Evolutionary conservation across 768 basidiomycete species (phyloP), one percentile per base, ranked within the genome.

Genomic region (Boletales sp.): DNA sequence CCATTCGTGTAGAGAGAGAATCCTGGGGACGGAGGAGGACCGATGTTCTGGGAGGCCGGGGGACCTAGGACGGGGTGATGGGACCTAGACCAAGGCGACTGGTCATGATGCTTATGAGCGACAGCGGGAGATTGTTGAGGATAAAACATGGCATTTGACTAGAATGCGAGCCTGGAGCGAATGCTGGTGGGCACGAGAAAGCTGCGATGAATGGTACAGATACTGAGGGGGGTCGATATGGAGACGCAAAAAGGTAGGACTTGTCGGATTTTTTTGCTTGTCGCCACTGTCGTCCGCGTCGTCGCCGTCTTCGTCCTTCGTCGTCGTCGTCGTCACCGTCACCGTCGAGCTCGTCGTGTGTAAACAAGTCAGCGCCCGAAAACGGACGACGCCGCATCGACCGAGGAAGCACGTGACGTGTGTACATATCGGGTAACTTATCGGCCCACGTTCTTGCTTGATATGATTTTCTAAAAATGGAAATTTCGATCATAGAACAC

Each of bases 81-180:
- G 29, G 79, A 68, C 27, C 85, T 77, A 37, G 76, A 72, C 87
- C 87, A 90, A 43, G 84, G 78, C 19, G 79, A 77, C 72, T 84
- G 86, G 72, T 89, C 87, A 67, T 86, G 84, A 63, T 85, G 86
- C 65, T 89, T 89, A 75, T 86, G 87, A 56, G 78, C 73, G 64
- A 90, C 83, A 64, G 82, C 86, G 64, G 88, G 87, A 57, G 88
- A 89, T 69, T 87, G 87, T 66, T 88, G 87, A 63, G 87, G 77
- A 70, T 87, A 90, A 74, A 87, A 90, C 87, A 90, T 90, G 54
- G 75, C 77, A 77, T 77, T 68, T 68, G 71, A 59, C 56, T 12
- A 27, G 7, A 31, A 27, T 14, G 49, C 21, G 21, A 21, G 21
- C 21, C 4, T 21, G 21, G 21, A 21, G 48, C 40, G 43, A 45